Base-by-base conservation (phyloP, 2,329 filamentous ascomycete genomes). In the Pseudogymnoascus verrucosus region DNA sequence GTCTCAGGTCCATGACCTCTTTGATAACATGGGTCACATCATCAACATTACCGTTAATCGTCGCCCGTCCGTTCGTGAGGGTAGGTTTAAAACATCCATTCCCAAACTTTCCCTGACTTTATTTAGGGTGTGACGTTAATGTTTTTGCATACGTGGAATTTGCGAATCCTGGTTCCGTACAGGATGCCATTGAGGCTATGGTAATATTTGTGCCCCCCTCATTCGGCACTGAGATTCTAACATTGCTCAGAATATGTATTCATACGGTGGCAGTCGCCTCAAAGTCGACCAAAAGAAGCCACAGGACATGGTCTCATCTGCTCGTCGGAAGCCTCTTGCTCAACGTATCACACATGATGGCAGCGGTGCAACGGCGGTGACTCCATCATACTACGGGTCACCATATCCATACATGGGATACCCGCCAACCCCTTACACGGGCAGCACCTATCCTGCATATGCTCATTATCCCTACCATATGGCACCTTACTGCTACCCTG, bases 21-120 rank as follows among this genome's bases (percentile, higher is more conserved):
- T 77, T 39, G 68, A 72, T n/a, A 65, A 67, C 1, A 77, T 74
- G 61, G 80, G 80, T 19, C 65, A 69, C 1, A 73, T 82, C 34
- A 14, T 73, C 11, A 68, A 74, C 6, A 70, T 76, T 40, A 67
- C 71, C 21, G 62, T 78, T 54, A 66, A 72, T 63, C 68, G 69
- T 40, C 68, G 67, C 39, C 64, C 69, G 19, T 76, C 74, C 14
- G 70, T 66, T 26, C 67, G 71, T 60, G 67, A 70, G 51, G 61
- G 72, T 73, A 64, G 62, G 70, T 67, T 12, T 12, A 8, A 34
- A 19, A 16, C 3, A 37, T 5, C 14, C 28, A 21, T 40, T 7
- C 21, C 12, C 31, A 39, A 54, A 62, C 21, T 59, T 59, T 23
- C 19, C 47, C 67, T 71, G 40, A 71, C 64, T 11, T 42, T 54